Percentiles rank a stretch among this genome's conserved stretches.
Evolutionary conservation across 148 eudicot species (phyloP).

Genomic region (Rhododendron simsii): DNA sequence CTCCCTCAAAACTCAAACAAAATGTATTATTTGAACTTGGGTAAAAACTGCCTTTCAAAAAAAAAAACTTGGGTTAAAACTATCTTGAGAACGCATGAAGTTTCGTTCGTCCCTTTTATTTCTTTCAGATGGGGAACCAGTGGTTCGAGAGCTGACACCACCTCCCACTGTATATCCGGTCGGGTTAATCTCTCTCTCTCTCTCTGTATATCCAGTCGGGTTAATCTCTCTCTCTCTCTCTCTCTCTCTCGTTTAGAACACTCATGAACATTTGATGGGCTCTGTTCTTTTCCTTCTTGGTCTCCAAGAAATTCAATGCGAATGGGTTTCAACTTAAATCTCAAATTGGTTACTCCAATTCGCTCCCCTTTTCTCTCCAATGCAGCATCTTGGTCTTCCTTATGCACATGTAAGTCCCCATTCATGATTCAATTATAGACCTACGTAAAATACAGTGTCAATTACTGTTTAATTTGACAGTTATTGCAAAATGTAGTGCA

Average conservation of each 20-base stretch:
- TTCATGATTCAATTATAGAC: neutral
- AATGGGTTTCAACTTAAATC: neutral
- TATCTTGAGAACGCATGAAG: neutral
- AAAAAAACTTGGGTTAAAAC: too few relatives aligned
- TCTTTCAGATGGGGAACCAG: neutral
- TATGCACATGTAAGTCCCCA: constrained; percentile 40
- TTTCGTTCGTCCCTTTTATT: neutral
- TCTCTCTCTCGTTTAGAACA: neutral
- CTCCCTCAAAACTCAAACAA: too few relatives aligned
- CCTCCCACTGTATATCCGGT: neutral
- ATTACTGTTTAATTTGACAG: neutral
- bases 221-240: neutral
- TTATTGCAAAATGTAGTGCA: neutral
- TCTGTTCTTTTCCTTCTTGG: neutral
- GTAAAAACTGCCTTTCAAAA: too few relatives aligned
- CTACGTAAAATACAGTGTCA: neutral
- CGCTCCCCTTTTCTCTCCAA: constrained; percentile 43
- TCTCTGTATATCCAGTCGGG: neutral
- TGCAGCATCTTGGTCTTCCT: constrained; percentile 46
- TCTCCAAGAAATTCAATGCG: neutral
- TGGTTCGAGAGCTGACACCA: neutral
- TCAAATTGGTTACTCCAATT: constrained; percentile 22
- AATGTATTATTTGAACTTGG: too few relatives aligned
- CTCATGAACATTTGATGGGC: neutral
- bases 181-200: neutral